phyloP scores from a whole-genome alignment of 345 rosid species.

The Salix caprea region DNA sequence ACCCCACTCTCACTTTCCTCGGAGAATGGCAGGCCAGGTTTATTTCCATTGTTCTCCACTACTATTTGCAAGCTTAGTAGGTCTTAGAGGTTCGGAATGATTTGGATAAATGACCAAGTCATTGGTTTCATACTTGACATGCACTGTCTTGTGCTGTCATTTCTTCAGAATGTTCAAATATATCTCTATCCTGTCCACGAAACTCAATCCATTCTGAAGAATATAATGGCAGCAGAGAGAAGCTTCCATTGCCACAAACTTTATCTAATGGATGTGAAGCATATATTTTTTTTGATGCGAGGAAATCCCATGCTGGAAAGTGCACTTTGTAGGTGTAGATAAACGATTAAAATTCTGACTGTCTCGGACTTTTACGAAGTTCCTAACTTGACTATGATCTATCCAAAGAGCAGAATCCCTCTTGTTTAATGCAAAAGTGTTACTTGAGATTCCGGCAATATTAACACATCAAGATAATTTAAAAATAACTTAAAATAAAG shows the following conservation, averaged over 20 bases:
- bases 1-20: background rate
- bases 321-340: too few species aligned
- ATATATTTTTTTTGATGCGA: background rate
- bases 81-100: background rate
- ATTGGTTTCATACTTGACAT: background rate
- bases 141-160: background rate
- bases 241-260: background rate
- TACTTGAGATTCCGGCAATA: too few species aligned
- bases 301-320: too few species aligned
- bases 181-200: background rate
- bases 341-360: too few species aligned
- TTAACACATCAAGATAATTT: too few species aligned
- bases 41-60: background rate
- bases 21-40: constrained; percentile 7
- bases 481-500: too few species aligned
- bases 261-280: background rate
- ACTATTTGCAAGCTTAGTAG: background rate
- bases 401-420: too few species aligned
- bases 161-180: background rate
- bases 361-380: too few species aligned
- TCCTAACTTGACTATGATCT: too few species aligned
- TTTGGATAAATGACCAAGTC: background rate
- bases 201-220: background rate
- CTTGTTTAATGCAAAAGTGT: too few species aligned
- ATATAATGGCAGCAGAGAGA: background rate